Base-by-base conservation (phyloP, 1,284 basidiomycete genomes). In the Chondrostereum purpureum region DNA sequence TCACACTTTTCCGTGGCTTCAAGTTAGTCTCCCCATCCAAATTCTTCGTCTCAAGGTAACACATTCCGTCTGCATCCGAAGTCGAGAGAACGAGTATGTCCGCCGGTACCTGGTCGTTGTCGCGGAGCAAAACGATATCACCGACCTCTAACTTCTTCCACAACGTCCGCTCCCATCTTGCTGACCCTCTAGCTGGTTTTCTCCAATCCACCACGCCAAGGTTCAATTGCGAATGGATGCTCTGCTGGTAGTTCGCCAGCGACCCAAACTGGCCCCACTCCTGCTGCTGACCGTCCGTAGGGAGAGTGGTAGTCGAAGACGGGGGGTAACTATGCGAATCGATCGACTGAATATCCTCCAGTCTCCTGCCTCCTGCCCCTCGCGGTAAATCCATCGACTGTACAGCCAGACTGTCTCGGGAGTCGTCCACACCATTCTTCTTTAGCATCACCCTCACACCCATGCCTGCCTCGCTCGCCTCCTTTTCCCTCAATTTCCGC, bases 91-190 rank as follows among this genome's bases (percentile, higher is more conserved):
- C 87, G 47, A 95, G 76, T 48, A 97, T 84, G 59, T 99, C 94
- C 5, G 95, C 95, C 0, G 95, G 94, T 5, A 98, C 85, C 65
- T 96, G 92, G 49, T 98, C 95, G 62, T 97, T 89, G 58, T 97
- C 92, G 45, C 86, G 74, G 19, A 98, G 70, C 1, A 97, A 68
- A 18, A 99, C 89, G 18, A 98, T 67, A 60, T 98, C 95, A n/a
- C 95, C 95, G 4, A 97, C 94, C 63, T 96, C 92, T 40, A 99
- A 74, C 70, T 98, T 97, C 73, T 98, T 98, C 95, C 95, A 99
- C 1, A 98, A 69, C 2, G 95, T 98, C 47, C 93, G 74, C 61
- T 97, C 94, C 94, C 94, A 98, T 20, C 78, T 74, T 1, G 90
- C 85, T 0, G 83, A 78, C 0, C 92, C 92, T 0, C 73, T 68